Evolutionary conservation across 169 alveolate genomes (phyloP).

Genomic region (Amoebophrya sp.): DNA sequence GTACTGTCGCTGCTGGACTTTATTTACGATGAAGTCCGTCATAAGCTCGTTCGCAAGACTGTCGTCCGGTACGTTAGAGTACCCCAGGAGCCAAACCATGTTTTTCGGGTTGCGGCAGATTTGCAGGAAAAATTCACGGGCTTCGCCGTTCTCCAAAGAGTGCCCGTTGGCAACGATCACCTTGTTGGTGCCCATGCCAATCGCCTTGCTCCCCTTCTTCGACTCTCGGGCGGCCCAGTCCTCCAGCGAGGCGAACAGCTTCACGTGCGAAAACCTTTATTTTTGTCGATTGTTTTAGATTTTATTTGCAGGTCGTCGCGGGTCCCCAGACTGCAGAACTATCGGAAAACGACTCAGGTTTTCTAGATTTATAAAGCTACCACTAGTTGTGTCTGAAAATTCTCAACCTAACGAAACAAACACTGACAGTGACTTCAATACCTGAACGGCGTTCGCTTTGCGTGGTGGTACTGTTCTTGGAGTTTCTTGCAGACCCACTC

Average conservation of each 20-base stretch:
- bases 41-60: not conserved
- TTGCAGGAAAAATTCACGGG: not conserved
- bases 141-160: not conserved
- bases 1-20: not conserved
- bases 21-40: not conserved
- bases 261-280: not conserved
- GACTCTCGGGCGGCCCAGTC: not conserved
- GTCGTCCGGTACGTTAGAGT: not conserved
- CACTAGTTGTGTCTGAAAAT: no score
- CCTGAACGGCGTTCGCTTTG: not conserved
- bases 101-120: not conserved
- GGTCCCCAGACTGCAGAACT: no score
- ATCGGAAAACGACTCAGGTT: no score
- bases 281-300: not conserved
- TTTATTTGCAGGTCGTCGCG: no score
- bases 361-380: no score
- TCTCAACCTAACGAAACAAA: no score
- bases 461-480: not conserved
- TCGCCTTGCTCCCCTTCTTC: not conserved
- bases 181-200: no score
- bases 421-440: not conserved
- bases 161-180: not conserved
- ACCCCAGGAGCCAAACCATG: not conserved
- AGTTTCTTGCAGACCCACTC: slow-evolving; percentile 20
- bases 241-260: not conserved